Conservation (phyloP, 768 basidiomycete species). For the Clavaria fumosa region DNA sequence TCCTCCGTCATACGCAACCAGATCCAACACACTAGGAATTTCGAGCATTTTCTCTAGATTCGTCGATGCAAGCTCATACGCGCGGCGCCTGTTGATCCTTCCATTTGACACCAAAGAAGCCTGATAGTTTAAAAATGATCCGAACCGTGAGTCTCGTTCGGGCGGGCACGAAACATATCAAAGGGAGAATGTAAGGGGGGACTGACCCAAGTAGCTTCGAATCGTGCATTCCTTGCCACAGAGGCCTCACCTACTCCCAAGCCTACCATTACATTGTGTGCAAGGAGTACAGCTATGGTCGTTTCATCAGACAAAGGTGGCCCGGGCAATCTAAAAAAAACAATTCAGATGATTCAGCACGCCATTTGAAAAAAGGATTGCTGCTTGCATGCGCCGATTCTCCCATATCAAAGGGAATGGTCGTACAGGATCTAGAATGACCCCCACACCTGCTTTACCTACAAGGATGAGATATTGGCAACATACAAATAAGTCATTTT, state of each 20-base stretch:
- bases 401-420: slow-evolving; percentile 58
- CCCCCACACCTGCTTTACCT: slow-evolving; percentile 45
- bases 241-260: slow-evolving; percentile 44
- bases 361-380: no score
- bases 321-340: slow-evolving; percentile 60
- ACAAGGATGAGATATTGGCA: no score
- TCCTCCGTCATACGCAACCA: slow-evolving; percentile 28
- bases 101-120: slow-evolving; percentile 22
- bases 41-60: slow-evolving; percentile 31
- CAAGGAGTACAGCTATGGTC: slow-evolving; percentile 35
- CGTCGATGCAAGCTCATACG: slow-evolving; percentile 25
- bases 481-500: no score
- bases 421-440: slow-evolving; percentile 49
- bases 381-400: slow-evolving; percentile 39
- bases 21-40: slow-evolving; percentile 9
- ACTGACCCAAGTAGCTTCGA: slow-evolving; percentile 45
- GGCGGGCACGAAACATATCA: no score
- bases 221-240: slow-evolving; percentile 51
- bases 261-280: slow-evolving; percentile 47
- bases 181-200: background rate
- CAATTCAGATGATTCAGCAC: no score
- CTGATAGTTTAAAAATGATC: slow-evolving; percentile 7
- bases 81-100: slow-evolving; percentile 22
- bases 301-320: slow-evolving; percentile 49
- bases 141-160: no score